Conservation (phyloP, 208 protist genomes). For the Vickermania ingenoplastis region DNA sequence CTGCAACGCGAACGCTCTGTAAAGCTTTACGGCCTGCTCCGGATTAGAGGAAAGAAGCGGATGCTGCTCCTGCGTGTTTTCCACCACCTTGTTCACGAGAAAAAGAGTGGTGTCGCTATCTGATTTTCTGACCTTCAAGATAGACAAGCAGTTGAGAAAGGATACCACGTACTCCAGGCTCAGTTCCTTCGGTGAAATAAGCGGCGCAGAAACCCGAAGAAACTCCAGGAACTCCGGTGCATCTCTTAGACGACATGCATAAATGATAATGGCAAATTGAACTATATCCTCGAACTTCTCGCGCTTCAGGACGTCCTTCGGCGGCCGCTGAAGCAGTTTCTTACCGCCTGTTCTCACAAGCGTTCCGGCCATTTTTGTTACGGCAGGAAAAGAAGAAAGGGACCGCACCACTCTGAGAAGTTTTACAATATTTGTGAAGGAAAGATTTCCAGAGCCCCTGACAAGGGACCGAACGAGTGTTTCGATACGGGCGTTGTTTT, state of each 20-base stretch:
- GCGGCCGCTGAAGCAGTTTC: constrained; percentile 36
- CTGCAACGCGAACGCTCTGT: constrained; percentile 47
- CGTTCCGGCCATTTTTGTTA: constrained; percentile 8
- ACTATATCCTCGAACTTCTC: constrained; percentile 21
- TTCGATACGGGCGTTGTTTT: neutral
- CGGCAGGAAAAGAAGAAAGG: constrained; percentile 6
- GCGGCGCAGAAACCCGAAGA: constrained; percentile 10
- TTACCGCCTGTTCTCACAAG: constrained; percentile 20
- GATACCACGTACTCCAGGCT: constrained; percentile 27
- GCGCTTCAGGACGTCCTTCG: constrained; percentile 23
- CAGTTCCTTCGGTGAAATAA: constrained; percentile 10
- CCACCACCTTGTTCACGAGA: neutral
- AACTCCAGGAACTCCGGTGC: constrained; percentile 43
- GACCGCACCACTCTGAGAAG: constrained; percentile 17
- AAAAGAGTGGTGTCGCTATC: neutral
- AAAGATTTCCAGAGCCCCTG: constrained; percentile 10
- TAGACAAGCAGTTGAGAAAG: constrained; percentile 37
- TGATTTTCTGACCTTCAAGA: constrained; percentile 12
- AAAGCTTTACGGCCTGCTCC: constrained; percentile 30
- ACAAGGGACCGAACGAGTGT: constrained; percentile 5
- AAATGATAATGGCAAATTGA: constrained; percentile 38
- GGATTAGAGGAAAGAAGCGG: constrained; percentile 19
- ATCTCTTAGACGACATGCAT: constrained; percentile 37
- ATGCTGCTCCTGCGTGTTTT: constrained; percentile 5
- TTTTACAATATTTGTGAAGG: constrained; percentile 17